phyloP scores from a whole-genome alignment of 306 rosid species.

The Vigna mungo region DNA sequence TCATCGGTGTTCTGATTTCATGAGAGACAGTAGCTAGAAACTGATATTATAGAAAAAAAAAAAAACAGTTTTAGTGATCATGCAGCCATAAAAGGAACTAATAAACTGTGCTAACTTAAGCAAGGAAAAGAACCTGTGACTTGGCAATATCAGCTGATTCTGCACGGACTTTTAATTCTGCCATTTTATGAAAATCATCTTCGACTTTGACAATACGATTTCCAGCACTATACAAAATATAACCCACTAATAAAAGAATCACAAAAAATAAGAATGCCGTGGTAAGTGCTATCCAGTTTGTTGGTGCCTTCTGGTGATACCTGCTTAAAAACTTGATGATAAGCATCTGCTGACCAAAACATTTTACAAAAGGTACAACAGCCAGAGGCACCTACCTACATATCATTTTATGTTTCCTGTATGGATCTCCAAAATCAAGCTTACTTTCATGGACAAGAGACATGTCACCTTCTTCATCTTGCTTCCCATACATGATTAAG shows the following conservation, averaged over 20 bases:
- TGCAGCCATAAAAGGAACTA: constrained; percentile 36
- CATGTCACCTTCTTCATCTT: constrained; percentile 76
- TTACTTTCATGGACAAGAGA: constrained; percentile 80
- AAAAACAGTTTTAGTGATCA: constrained; percentile 34
- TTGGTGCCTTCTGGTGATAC: constrained; percentile 91
- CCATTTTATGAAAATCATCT: constrained; percentile 87
- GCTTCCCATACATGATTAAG: constrained; percentile 90
- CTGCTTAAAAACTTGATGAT: constrained; percentile 56
- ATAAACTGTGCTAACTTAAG: constrained; percentile 32
- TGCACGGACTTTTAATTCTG: constrained; percentile 75
- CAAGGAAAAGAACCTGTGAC: constrained; percentile 74
- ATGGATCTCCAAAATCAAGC: constrained; percentile 98
- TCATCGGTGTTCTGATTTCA: constrained; percentile 99
- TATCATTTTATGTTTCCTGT: constrained; percentile 88
- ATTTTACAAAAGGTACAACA: constrained; percentile 16
- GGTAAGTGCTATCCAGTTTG: constrained; percentile 75
- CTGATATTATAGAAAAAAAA: constrained; percentile 49
- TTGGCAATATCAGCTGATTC: constrained; percentile 98
- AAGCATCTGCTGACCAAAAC: constrained; percentile 38
- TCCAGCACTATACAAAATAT: constrained; percentile 92
- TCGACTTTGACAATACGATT: constrained; percentile 92
- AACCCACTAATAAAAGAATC: constrained; percentile 82
- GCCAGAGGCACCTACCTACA: constrained; percentile 75
- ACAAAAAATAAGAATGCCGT: constrained; percentile 75
- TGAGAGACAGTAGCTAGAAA: constrained; percentile 98